phyloP scores from a whole-genome alignment of 805 yeast species.

The Myxozyma melibiosi region DNA sequence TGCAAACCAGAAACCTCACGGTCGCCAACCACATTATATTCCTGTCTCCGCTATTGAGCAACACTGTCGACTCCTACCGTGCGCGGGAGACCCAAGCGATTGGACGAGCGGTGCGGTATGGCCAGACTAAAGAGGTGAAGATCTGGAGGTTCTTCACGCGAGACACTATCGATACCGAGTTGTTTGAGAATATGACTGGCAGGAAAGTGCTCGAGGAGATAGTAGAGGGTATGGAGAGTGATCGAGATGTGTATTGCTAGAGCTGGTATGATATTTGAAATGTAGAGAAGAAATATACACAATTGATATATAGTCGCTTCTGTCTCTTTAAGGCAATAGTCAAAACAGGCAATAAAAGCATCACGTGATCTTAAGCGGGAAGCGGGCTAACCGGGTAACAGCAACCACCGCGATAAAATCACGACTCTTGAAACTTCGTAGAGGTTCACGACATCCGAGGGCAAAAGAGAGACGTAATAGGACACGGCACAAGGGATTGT shows the following conservation, averaged over 20 bases:
- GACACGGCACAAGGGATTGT: no score
- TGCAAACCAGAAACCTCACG: conserved; percentile 11
- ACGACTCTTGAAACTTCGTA: no score
- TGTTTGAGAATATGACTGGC: conserved; percentile 12
- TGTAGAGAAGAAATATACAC: no score
- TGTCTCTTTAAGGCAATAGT: no score
- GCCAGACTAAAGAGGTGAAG: conserved; percentile 9
- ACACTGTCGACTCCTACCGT: not conserved
- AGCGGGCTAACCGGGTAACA: no score
- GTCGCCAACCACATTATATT: conserved; percentile 21
- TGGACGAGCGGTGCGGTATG: conserved; percentile 18
- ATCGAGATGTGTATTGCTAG: not conserved
- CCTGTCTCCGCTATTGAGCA: conserved; percentile 13
- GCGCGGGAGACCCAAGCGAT: conserved; percentile 20
- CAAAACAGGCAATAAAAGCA: no score
- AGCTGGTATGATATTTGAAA: no score
- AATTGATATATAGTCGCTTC: no score
- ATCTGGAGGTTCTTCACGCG: conserved; percentile 20
- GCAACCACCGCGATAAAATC: no score
- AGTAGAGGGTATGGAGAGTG: not conserved
- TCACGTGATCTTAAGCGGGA: no score
- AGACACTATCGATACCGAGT: conserved; percentile 12
- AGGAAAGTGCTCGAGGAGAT: not conserved
- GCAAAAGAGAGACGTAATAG: no score
- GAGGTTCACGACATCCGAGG: no score